These are phyloP conservation scores for Penicillium angulare DNA, from an alignment of 495 filamentous ascomycete species.

Conservation along the genomic window DNA sequence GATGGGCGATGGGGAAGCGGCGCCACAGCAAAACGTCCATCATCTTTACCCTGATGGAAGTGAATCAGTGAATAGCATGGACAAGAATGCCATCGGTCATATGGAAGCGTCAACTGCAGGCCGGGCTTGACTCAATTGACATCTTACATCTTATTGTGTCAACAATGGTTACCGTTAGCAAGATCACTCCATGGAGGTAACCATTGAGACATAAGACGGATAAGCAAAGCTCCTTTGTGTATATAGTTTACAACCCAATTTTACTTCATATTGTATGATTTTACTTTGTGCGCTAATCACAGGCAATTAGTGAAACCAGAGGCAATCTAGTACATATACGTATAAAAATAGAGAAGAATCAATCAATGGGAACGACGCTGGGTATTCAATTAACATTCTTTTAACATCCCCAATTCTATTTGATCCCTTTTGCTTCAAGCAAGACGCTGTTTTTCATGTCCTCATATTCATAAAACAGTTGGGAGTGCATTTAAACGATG, in stretches of 20 bases:
- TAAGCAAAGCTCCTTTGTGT: too few relatives aligned
- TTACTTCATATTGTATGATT: too few relatives aligned
- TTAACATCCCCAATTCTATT: neutral
- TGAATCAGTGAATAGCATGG: conserved; percentile 1
- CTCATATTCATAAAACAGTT: conserved; percentile 3
- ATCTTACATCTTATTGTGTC: too few relatives aligned
- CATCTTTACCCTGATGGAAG: neutral
- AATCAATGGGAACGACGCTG: neutral
- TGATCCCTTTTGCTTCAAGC: neutral
- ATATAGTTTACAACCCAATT: neutral
- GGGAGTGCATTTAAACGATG: conserved; percentile 31
- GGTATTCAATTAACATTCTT: neutral
- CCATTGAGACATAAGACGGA: too few relatives aligned
- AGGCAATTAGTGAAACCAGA: too few relatives aligned
- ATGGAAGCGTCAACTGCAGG: conserved; percentile 18
- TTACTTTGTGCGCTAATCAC: too few relatives aligned
- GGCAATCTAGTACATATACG: too few relatives aligned
- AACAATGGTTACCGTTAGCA: too few relatives aligned
- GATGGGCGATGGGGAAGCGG: neutral
- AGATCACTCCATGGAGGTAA: too few relatives aligned
- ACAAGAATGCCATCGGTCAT: conserved; percentile 9
- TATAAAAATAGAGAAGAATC: neutral
- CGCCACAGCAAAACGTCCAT: neutral
- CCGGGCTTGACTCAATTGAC: conserved; percentile 11
- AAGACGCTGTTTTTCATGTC: neutral